A percentile compares a stretch with the other conserved stretches of the same genome.
Evolutionary conservation across 139 green algal genomes (phyloP).

Genomic region (Chlamydomonas urium): DNA sequence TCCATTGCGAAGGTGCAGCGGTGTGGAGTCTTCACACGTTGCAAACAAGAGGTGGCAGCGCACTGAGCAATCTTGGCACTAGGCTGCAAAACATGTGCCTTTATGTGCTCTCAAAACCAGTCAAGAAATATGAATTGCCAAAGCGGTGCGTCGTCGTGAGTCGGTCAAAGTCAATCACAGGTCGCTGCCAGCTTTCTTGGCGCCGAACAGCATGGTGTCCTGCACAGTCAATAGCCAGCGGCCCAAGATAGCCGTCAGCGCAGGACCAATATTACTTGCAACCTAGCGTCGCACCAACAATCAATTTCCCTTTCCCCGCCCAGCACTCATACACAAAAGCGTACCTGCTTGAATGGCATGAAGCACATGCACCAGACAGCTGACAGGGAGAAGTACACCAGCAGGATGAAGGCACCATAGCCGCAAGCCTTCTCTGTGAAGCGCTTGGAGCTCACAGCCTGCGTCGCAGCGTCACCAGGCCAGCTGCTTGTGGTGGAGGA

Average conservation of each 20-base stretch:
- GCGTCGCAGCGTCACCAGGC: not conserved
- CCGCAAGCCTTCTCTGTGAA: slow-evolving; percentile 40
- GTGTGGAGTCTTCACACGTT: too few relatives aligned
- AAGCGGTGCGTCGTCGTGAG: too few relatives aligned
- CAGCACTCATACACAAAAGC: not conserved
- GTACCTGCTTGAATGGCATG: slow-evolving; percentile 40
- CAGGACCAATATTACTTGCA: not conserved
- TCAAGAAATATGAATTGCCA: too few relatives aligned
- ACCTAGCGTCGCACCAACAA: not conserved
- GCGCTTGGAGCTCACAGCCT: slow-evolving; percentile 10
- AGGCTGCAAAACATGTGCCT: too few relatives aligned
- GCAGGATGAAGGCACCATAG: slow-evolving; percentile 43
- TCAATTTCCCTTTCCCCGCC: not conserved
- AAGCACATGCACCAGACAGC: slow-evolving; percentile 46
- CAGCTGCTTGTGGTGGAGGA: not conserved
- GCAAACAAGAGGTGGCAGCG: too few relatives aligned
- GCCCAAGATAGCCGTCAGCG: not conserved
- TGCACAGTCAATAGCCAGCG: not conserved
- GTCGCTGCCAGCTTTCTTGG: too few relatives aligned
- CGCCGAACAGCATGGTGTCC: slow-evolving; percentile 15
- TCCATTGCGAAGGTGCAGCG: too few relatives aligned
- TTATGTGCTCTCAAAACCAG: too few relatives aligned
- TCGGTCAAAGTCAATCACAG: too few relatives aligned
- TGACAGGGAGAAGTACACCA: slow-evolving; percentile 38
- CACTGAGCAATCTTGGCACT: too few relatives aligned